Base-by-base conservation (phyloP, 257 asterid genomes). In the Handroanthus guayacan region DNA sequence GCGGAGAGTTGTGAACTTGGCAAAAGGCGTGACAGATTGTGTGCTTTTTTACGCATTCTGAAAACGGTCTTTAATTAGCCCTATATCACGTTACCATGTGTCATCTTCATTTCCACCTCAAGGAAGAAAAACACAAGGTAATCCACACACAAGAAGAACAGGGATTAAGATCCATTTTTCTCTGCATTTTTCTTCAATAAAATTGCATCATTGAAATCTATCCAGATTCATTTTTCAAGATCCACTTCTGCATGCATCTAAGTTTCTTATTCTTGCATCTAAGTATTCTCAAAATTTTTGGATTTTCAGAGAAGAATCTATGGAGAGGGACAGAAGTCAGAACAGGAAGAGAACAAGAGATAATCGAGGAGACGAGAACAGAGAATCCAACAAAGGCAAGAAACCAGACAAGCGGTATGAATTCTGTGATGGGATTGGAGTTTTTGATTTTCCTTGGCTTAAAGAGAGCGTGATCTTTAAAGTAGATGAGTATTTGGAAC, bases 381-480 rank as follows among this genome's bases (percentile, higher is more conserved):
- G 17, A 38, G 80, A 54, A 37, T 43, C 56, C 14, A 68, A 39
- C 12, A 66, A 71, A 51, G 56, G 64, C 70, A 80, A 85, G 72
- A 78, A 72, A 70, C 80, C 37, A 17, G 77, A 79, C 51, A 63
- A 12, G 18, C 41, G 71, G n/a, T 71, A 38, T 69, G 79, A 82
- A 3, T 81, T 77, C n/a, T 37, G 44, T 12, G 87, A 84, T n/a
- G 80, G 71, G 5, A 6, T 43, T 34, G 91, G 87, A 58, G 82
- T 87, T 62, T 87, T 87, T 72, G 89, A 87, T 76, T 87, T 87
- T 34, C 91, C 91, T 1, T 87, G 91, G 91, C 85, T 84, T 5
- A 82, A 84, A 34, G 87, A 87, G 9, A 84, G 87, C 34, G 63
- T 67, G 10, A 18, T 71, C 68, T 82, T 80, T 39, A 65, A 72